Evolutionary conservation across 306 rosid species (phyloP).

Genomic region (Vigna unguiculata): DNA sequence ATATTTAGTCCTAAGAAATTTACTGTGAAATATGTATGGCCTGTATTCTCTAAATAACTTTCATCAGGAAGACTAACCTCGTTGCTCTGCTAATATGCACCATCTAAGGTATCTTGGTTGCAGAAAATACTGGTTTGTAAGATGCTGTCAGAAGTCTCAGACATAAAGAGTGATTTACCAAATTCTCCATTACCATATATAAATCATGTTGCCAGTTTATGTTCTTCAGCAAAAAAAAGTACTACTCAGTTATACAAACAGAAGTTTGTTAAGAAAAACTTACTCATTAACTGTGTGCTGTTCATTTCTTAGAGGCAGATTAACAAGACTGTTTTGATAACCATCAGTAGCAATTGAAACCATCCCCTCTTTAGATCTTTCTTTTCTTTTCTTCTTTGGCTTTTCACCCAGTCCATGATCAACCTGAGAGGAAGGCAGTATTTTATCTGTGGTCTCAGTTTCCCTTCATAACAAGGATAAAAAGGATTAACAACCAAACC

Average conservation of each 20-base stretch:
- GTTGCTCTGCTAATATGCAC: not conserved
- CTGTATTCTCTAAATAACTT: conserved; percentile 11
- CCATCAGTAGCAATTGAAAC: not conserved
- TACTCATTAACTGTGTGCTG: conserved; percentile 45
- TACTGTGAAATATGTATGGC: not conserved
- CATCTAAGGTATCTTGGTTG: conserved; percentile 22
- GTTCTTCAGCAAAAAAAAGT: not conserved
- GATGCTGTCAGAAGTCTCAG: conserved; percentile 6
- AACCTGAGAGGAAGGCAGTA: conserved; percentile 40
- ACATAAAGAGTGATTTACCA: conserved; percentile 13
- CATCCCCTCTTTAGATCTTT: conserved; percentile 24
- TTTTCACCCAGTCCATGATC: conserved; percentile 38
- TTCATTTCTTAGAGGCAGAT: conserved; percentile 31
- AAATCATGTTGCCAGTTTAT: not conserved
- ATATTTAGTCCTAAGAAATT: not conserved
- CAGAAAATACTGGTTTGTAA: conserved; percentile 7
- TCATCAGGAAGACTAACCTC: conserved; percentile 18
- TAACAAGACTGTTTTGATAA: conserved; percentile 1
- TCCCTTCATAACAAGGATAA: conserved; percentile 30
- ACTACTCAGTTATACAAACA: not conserved
- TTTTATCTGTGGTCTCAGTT: conserved; percentile 35
- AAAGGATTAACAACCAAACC: conserved; percentile 39
- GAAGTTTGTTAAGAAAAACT: conserved; percentile 39
- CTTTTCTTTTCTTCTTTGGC: conserved; percentile 51
- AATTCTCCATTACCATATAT: conserved; percentile 8